A percentile compares a stretch with the other conserved stretches of the same genome.
Evolutionary conservation across 2,329 filamentous ascomycete genomes (phyloP).

Genomic region (Pleoardoris graminearum): DNA sequence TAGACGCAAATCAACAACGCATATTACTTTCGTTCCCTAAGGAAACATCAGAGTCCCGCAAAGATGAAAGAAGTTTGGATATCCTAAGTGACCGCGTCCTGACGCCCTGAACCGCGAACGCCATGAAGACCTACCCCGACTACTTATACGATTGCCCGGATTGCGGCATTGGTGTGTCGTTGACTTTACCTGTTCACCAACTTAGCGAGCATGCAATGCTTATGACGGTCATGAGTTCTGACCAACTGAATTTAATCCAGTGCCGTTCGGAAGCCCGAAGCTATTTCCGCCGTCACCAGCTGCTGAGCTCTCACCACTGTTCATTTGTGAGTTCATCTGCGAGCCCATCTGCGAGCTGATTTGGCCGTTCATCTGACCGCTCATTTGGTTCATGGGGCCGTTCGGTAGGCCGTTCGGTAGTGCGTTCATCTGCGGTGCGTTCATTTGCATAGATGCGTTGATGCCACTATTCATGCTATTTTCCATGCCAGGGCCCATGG

Average conservation of each 20-base stretch:
- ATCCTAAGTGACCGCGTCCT: neutral
- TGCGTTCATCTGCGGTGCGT: conserved; percentile 18
- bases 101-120: neutral
- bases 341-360: conserved; percentile 15
- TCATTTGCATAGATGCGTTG: conserved; percentile 19
- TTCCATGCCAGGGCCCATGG: conserved; percentile 26
- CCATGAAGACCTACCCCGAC: neutral
- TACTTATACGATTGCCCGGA: neutral
- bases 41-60: neutral
- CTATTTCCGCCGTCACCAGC: conserved; percentile 26
- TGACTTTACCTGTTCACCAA: neutral
- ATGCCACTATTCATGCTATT: conserved; percentile 27
- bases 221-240: neutral
- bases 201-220: neutral
- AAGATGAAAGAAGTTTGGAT: neutral
- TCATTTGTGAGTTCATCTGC: conserved; percentile 15
- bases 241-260: conserved; percentile 18
- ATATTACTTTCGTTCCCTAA: neutral
- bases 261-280: conserved; percentile 22
- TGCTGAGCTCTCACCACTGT: conserved; percentile 24
- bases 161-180: neutral
- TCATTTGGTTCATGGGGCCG: conserved; percentile 14
- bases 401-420: conserved; percentile 18
- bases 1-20: neutral
- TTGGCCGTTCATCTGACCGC: conserved; percentile 17